Conservation (phyloP, 768 basidiomycete species). For the Rhodosporidiobolus odoratus region DNA sequence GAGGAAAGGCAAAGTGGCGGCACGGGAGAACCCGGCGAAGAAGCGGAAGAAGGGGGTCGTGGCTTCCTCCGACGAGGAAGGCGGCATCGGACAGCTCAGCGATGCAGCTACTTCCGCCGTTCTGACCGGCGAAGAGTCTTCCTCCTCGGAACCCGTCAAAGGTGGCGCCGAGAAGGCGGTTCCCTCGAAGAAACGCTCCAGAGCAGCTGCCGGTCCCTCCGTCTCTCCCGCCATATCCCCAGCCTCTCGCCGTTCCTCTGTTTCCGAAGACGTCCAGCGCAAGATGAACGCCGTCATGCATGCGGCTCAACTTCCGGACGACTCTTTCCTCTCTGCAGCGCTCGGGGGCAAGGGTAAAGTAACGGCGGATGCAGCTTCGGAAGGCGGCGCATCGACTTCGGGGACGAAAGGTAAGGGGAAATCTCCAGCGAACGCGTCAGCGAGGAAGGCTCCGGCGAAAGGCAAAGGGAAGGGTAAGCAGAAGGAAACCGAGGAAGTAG, state of each 20-base stretch:
- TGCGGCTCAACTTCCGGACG: too few species aligned
- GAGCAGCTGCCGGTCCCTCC: background rate
- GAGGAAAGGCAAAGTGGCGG: background rate
- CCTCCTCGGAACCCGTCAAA: conserved; percentile 2
- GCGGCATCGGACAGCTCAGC: background rate
- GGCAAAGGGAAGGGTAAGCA: background rate
- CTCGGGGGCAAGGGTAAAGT: too few species aligned
- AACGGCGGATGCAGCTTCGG: too few species aligned
- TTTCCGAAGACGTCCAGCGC: conserved; percentile 1
- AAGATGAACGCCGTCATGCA: background rate
- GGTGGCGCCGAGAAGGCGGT: background rate
- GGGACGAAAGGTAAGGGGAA: too few species aligned
- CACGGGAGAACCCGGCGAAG: too few species aligned
- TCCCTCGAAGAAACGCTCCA: background rate
- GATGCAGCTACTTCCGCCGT: background rate
- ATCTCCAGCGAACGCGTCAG: too few species aligned
- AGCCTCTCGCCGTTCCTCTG: background rate
- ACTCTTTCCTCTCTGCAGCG: too few species aligned
- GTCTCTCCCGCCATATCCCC: conserved; percentile 1
- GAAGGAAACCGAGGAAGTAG: background rate
- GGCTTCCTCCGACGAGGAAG: background rate
- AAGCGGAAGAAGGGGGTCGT: background rate
- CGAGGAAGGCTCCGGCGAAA: background rate
- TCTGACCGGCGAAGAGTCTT: background rate
- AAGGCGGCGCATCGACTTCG: too few species aligned